Conservation (phyloP, 2,329 filamentous ascomycete genomes). For the Phaeosphaeria sp. region DNA sequence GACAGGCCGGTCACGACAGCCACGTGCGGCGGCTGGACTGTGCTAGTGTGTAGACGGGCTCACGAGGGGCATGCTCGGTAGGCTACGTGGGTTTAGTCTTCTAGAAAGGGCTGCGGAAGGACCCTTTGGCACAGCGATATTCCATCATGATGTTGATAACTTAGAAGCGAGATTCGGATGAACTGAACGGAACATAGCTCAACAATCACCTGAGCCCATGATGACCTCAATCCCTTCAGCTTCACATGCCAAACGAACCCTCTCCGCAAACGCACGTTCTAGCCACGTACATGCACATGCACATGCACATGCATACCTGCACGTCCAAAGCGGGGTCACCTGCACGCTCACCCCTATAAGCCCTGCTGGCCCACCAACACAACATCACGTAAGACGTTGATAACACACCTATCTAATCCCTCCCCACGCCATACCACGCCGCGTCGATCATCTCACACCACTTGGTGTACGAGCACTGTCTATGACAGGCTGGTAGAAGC, state of each 20-base stretch:
- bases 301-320: not conserved
- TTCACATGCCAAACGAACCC: not conserved
- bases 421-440: too few species aligned
- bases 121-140: not conserved
- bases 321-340: not conserved
- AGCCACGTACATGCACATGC: not conserved
- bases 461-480: not conserved
- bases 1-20: not conserved
- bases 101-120: not conserved
- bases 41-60: not conserved
- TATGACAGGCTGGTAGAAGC: not conserved
- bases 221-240: too few species aligned
- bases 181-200: not conserved
- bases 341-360: not conserved
- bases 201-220: not conserved
- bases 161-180: not conserved
- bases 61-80: not conserved
- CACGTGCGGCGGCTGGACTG: not conserved
- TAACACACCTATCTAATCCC: not conserved
- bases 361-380: not conserved
- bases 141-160: not conserved
- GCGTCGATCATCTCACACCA: not conserved
- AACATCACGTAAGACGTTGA: not conserved
- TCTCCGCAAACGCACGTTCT: not conserved
- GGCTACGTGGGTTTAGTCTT: not conserved